Base-by-base conservation (phyloP, 495 filamentous ascomycete species). In the Chaetomidium leptoderma region DNA sequence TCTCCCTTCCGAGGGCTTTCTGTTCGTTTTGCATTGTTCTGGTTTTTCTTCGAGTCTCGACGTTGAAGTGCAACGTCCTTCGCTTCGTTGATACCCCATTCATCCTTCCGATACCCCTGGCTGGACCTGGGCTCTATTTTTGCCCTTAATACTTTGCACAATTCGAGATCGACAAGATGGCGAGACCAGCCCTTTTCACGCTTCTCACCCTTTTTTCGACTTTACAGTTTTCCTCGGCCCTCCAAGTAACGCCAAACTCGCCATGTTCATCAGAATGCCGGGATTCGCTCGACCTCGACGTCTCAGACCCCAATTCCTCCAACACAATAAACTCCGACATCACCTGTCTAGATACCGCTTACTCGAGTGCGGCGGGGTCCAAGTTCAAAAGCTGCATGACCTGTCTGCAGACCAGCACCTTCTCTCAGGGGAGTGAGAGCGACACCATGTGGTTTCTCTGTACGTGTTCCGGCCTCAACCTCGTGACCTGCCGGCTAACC, bases 401-500 rank as follows among this genome's bases (percentile, higher is more conserved):
- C 13, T 82, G 79, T 64, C 65, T 82, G 33, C 73, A 81, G 59
- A 73, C 67, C 17, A 82, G 78, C 66, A 70, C 68, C 23, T 76
- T 74, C 55, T 64, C 71, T 0, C 69, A 74, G 37, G 72, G 67
- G 6, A 48, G 27, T 4, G 76, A 79, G 67, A 80, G 56, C 39
- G 79, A 82, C 60, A 74, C 75, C 48, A 67, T 66, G 53, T 80
- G 76, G 78, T 81, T 80, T 57, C 62, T 81, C 13, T 81, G 78
- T 81, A 67, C 70, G 78, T 67, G 2, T 6, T 42, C 37, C 9
- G 0, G 9, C 9, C 36, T 3, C 16, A 30, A 17, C 40, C 40
- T 6, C 8, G 7, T 49, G 33, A n/a, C n/a, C n/a, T n/a, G n/a
- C n/a, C n/a, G n/a, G n/a, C 36, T 40, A 11, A 26, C 39, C 10